phyloP scores from a whole-genome alignment of 305 asterid species.

The Ilex paraguariensis region DNA sequence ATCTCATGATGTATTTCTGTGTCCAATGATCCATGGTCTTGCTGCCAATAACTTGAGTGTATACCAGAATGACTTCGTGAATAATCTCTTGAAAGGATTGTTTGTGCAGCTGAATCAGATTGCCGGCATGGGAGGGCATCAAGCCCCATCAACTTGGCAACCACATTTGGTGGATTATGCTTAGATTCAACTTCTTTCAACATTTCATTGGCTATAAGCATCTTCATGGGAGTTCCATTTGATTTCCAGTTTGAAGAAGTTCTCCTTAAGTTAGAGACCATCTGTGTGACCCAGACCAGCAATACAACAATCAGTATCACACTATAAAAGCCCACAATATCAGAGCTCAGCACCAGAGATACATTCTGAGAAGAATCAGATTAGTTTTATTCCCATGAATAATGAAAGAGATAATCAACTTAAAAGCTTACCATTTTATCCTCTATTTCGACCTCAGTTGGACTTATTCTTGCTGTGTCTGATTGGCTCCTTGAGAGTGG shows the following conservation, averaged over 20 bases:
- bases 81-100: conserved; percentile 50
- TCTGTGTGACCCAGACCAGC: conserved; percentile 45
- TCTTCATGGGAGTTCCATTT: conserved; percentile 76
- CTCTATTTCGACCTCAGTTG: conserved; percentile 48
- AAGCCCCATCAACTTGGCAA: conserved; percentile 97
- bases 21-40: conserved; percentile 44
- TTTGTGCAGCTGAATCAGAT: conserved; percentile 41
- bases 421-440: conserved; percentile 54
- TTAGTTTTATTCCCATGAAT: neutral
- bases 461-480: conserved; percentile 56
- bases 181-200: conserved; percentile 63
- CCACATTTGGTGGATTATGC: conserved; percentile 67
- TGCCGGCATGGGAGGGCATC: conserved; percentile 73
- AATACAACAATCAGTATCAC: conserved; percentile 16
- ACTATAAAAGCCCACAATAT: neutral
- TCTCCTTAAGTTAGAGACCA: conserved; percentile 47
- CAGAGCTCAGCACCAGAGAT: neutral
- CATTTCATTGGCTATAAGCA: conserved; percentile 93
- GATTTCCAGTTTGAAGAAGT: conserved; percentile 43
- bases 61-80: conserved; percentile 62
- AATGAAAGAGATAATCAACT: neutral
- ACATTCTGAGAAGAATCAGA: neutral
- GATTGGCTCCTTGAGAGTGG: conserved; percentile 69
- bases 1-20: conserved; percentile 17
- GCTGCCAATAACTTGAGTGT: conserved; percentile 61